Evolutionary conservation across 352 stramenopile genomes (phyloP), one percentile per base, ranked within the genome.

Genomic region (Aphanomyces astaci): DNA sequence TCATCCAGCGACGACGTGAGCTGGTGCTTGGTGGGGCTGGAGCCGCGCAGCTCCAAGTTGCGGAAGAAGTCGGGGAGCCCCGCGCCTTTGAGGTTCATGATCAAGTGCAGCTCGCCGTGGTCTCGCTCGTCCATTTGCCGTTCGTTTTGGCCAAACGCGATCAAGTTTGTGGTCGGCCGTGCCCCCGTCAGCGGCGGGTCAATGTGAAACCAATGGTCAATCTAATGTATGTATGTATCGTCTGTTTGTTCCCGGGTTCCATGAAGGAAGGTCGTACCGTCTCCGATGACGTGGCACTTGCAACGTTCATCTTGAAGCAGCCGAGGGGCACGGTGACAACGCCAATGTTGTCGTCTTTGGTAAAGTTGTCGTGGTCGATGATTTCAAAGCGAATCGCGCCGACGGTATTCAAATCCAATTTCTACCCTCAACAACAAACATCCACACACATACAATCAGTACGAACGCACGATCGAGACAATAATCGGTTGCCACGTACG

Each of bases 41-140:
- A 22, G 3, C 25, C 39, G 17, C 62, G 24, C 17, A 24, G 25
- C 43, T 68, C 62, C 27, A 68, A 49, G 17, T 24, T 81, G 49
- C 79, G 79, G 64, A 91, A 84, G 32, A 91, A 89, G 31, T 82
- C 72, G 19, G 88, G 76, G 24, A 91, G 70, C 55, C 88, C 89
- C 11, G 79, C 77, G 4, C 83, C 83, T 4, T 72, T 70, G 25
- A 91, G 65, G 54, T 71, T 87, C 83, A 91, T 91, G 28, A 80
- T 56, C 43, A 91, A 68, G 40, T 75, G 81, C 11, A 91, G 62
- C n/a, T 91, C 78, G 17, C 83, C 83, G 51, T 85, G 73, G 32
- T 81, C 62, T 27, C 62, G 46, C n/a, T 68, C 64, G 33, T 76
- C 72, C 5, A 81, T 51, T 62, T 82, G 73, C 7, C 73, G 64